These are phyloP conservation scores for Cladosporium halotolerans DNA, from an alignment of 2,329 filamentous ascomycete genomes.

Conservation along the genomic window DNA sequence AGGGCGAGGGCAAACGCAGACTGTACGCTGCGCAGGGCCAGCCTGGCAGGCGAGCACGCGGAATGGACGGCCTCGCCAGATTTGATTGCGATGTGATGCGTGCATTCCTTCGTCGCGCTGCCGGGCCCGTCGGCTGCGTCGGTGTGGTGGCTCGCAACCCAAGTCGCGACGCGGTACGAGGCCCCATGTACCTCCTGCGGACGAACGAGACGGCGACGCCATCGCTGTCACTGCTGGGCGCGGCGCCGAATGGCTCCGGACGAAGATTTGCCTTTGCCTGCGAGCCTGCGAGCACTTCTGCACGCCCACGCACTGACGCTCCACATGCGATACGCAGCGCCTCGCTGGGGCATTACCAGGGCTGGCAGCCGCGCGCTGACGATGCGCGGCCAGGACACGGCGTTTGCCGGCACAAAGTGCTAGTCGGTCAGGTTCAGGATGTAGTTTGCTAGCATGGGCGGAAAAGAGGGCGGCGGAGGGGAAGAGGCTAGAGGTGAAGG, in stretches of 20 bases:
- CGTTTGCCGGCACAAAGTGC: background rate
- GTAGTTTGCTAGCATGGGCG: too few relatives aligned
- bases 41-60: background rate
- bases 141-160: background rate
- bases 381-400: constrained; percentile 6
- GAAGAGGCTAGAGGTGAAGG: too few relatives aligned
- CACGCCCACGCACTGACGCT: background rate
- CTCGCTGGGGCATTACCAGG: constrained; percentile 4
- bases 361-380: background rate
- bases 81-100: background rate
- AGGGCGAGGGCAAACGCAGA: background rate
- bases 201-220: background rate
- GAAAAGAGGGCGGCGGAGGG: too few relatives aligned
- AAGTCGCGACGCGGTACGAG: constrained; percentile 3
- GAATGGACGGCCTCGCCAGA: background rate
- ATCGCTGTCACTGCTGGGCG: too few relatives aligned
- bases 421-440: too few relatives aligned
- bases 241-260: background rate
- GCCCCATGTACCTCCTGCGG: background rate
- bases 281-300: too few relatives aligned
- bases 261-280: background rate
- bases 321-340: background rate
- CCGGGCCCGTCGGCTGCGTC: constrained; percentile 8
- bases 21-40: too few relatives aligned
- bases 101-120: constrained; percentile 8